Conservation (phyloP, 495 filamentous ascomycete genomes). For the Diplogelasinospora grovesii region DNA sequence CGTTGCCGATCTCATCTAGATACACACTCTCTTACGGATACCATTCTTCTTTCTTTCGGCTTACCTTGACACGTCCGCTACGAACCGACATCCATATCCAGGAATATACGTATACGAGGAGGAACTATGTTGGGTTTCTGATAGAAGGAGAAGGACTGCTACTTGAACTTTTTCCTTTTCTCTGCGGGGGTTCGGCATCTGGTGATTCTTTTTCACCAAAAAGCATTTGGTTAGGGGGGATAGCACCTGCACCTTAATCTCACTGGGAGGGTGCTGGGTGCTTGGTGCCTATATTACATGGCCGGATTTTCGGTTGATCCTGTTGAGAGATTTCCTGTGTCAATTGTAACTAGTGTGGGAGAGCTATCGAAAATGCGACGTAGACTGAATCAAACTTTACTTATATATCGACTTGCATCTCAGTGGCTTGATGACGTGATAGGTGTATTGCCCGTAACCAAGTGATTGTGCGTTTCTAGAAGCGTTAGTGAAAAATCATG, state of each 20-base stretch:
- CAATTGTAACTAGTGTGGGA: constrained; percentile 26
- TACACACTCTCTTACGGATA: neutral
- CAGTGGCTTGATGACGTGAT: no score
- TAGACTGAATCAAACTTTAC: constrained; percentile 25
- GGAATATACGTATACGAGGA: constrained; percentile 18
- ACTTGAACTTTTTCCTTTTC: constrained; percentile 15
- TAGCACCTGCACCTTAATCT: constrained; percentile 22
- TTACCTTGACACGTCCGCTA: constrained; percentile 18
- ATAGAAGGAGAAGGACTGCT: constrained; percentile 21
- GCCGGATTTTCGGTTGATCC: constrained; percentile 17
- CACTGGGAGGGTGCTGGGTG: constrained; percentile 24
- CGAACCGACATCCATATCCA: constrained; percentile 18
- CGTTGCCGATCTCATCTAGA: constrained; percentile 57
- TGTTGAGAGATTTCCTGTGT: constrained; percentile 16
- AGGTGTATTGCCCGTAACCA: no score
- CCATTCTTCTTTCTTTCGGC: constrained; percentile 22
- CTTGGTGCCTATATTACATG: constrained; percentile 21
- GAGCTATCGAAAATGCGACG: constrained; percentile 28
- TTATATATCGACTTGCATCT: no score
- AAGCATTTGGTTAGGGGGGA: constrained; percentile 20
- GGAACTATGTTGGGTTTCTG: constrained; percentile 21
- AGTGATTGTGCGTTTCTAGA: no score
- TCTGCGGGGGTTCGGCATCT: constrained; percentile 24
- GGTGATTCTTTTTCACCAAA: constrained; percentile 21
- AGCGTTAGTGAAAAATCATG: no score